Conservation (phyloP, 2,329 filamentous ascomycete genomes). For the Parastagonospora avenae region DNA sequence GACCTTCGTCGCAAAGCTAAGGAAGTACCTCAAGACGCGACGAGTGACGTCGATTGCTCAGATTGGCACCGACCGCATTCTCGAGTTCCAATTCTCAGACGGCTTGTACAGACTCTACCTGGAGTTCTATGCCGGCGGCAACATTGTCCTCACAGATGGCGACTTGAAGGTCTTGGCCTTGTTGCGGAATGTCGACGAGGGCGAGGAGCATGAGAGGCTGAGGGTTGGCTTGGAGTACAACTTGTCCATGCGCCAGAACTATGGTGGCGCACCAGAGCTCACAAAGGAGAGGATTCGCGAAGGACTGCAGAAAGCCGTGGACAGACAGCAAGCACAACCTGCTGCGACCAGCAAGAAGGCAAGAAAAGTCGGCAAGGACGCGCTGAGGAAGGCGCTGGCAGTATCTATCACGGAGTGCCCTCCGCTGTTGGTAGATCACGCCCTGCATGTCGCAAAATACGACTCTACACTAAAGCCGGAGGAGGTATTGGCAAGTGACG, state of each 20-base stretch:
- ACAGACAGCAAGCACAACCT: constrained; percentile 60
- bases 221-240: constrained; percentile 78
- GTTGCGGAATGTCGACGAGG: constrained; percentile 78
- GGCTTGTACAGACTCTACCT: constrained; percentile 85
- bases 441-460: constrained; percentile 71
- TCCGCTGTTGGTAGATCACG: constrained; percentile 86
- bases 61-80: constrained; percentile 89
- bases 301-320: constrained; percentile 70
- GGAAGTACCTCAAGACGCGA: constrained; percentile 87
- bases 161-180: constrained; percentile 82
- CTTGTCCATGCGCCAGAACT: constrained; percentile 83
- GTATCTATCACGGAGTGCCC: constrained; percentile 87
- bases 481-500: constrained; percentile 70
- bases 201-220: constrained; percentile 82
- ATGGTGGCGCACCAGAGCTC: constrained; percentile 72
- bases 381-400: constrained; percentile 78
- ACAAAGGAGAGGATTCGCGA: constrained; percentile 73
- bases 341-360: constrained; percentile 66
- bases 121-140: constrained; percentile 96
- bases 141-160: constrained; percentile 88
- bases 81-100: constrained; percentile 92
- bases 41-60: constrained; percentile 81
- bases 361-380: constrained; percentile 74
- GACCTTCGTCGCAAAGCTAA: constrained; percentile 79
- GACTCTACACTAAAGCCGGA: constrained; percentile 71